A percentile compares a stretch with the other conserved stretches of the same genome.
These are phyloP conservation scores for Ophiosphaerella herpotricha DNA, from an alignment of 2,329 filamentous ascomycete species.

Conservation along the genomic window DNA sequence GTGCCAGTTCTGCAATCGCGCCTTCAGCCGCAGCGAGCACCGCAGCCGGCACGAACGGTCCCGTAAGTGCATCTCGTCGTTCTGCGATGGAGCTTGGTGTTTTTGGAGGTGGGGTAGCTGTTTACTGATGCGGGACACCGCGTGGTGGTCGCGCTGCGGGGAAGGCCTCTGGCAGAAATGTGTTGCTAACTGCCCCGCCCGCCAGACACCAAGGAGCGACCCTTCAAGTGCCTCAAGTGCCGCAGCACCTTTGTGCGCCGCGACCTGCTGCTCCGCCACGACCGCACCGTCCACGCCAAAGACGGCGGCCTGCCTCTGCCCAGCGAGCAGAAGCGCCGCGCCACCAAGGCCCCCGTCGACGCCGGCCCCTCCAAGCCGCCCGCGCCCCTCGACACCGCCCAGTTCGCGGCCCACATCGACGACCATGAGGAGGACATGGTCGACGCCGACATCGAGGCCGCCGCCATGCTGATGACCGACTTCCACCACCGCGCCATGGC, in stretches of 20 bases:
- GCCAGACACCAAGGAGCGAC: conserved; percentile 94
- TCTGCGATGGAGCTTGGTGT: conserved; percentile 30
- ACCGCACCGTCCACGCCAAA: conserved; percentile 97
- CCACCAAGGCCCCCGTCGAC: conserved; percentile 64
- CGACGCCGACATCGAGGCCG: conserved; percentile 95
- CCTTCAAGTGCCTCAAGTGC: conserved; percentile 98
- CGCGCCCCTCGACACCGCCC: conserved; percentile 78
- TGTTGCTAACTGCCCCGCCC: conserved; percentile 44
- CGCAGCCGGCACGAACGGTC: conserved; percentile 95
- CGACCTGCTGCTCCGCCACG: conserved; percentile 93
- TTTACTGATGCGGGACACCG: conserved; percentile 42
- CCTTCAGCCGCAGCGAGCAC: conserved; percentile 97
- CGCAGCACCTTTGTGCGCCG: conserved; percentile 97
- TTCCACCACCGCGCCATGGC: conserved; percentile 94
- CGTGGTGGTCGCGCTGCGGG: conserved; percentile 42
- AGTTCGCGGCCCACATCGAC: conserved; percentile 92
- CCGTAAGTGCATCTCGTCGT: conserved; percentile 69
- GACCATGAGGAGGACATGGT: conserved; percentile 88
- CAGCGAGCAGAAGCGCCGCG: conserved; percentile 88
- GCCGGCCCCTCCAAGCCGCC: conserved; percentile 70
- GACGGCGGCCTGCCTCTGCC: conserved; percentile 93
- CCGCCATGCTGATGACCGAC: conserved; percentile 97
- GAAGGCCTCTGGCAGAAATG: conserved; percentile 23
- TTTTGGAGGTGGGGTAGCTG: conserved; percentile 30
- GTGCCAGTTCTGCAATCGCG: conserved; percentile 97